Evolutionary conservation across 2,329 filamentous ascomycete genomes (phyloP), one percentile per base, ranked within the genome.

Genomic region (Colletotrichum sp.): DNA sequence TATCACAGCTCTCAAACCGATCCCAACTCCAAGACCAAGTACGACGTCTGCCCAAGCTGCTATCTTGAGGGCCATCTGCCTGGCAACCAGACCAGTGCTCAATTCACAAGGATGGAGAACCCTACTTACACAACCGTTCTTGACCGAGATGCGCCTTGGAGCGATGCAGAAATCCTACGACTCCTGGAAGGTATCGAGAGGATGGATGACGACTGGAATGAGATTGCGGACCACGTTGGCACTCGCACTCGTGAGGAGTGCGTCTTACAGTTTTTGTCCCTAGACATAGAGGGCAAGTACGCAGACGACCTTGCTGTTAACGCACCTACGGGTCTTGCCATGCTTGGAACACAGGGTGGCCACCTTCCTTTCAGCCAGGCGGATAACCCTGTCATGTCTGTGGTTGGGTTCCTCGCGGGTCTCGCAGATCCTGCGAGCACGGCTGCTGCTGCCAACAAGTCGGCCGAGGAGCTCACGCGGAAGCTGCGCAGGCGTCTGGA

Each of bases 261-360:
- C 83, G 96, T 98, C 18, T 90, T 98, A 80, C 97, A 98, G 83
- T 99, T 99, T 87, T 85, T 99, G 78, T 96, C 98, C 82, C 89
- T 99, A 43, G 96, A 98, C 79, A 99, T 99, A 77, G 97, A 98
- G 84, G 96, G 98, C 87, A 97, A 98, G 83, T 99, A 98, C 81
- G 88, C 98, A 12, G 96, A 98, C 80, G 93, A 96, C 80, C 75
- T 78, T 16, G 80, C 84, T 13, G 84, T 90, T 69, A 88, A 87
- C 73, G 87, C 88, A 63, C 89, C 88, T 13, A 90, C 86, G 2
- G 90, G 92, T 9, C 87, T 94, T 71, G 88, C 91, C 71, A 87
- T 94, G 88, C 87, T 97, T 43, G 93, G 94, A 38, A 90, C 92
- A 72, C 90, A 95, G 67, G 91, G 94, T 75, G 96, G 96, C 10